Percentiles rank a stretch among this genome's conserved stretches.
Conservation (phyloP, 805 yeast genomes). For the Metschnikowia cubensis region DNA sequence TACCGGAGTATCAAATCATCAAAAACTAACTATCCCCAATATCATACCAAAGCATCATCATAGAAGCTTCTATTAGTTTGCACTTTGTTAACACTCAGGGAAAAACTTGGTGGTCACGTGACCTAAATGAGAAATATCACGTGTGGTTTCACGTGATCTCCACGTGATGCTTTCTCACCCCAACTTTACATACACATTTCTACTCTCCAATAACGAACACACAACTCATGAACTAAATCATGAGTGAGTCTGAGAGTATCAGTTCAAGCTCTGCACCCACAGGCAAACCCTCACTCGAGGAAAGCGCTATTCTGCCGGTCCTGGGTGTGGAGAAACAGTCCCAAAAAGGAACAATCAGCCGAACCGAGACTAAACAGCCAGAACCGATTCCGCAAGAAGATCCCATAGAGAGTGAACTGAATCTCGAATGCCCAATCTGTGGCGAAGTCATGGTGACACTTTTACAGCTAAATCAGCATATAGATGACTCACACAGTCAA, state of each 20-base stretch:
- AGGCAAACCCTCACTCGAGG: not conserved
- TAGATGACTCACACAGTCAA: conserved; percentile 58
- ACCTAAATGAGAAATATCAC: too few relatives aligned
- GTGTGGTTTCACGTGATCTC: too few relatives aligned
- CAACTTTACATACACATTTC: too few relatives aligned
- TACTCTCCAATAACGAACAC: too few relatives aligned
- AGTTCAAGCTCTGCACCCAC: not conserved
- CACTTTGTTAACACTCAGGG: too few relatives aligned
- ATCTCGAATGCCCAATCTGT: conserved; percentile 66
- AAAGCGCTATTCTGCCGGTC: not conserved
- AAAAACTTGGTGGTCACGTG: too few relatives aligned
- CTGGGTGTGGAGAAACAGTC: not conserved
- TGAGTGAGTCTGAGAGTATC: not conserved
- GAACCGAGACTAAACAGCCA: not conserved
- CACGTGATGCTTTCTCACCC: too few relatives aligned
- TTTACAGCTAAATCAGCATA: conserved; percentile 58
- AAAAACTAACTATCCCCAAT: too few relatives aligned
- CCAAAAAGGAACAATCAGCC: not conserved
- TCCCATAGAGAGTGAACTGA: not conserved
- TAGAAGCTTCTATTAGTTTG: too few relatives aligned
- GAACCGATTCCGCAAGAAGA: not conserved
- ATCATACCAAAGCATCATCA: too few relatives aligned
- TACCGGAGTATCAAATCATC: too few relatives aligned
- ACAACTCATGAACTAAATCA: not conserved
- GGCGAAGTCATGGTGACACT: conserved; percentile 52